phyloP scores from a whole-genome alignment of 2,329 filamentous ascomycete species.

The Chalaropsis thielavioides region DNA sequence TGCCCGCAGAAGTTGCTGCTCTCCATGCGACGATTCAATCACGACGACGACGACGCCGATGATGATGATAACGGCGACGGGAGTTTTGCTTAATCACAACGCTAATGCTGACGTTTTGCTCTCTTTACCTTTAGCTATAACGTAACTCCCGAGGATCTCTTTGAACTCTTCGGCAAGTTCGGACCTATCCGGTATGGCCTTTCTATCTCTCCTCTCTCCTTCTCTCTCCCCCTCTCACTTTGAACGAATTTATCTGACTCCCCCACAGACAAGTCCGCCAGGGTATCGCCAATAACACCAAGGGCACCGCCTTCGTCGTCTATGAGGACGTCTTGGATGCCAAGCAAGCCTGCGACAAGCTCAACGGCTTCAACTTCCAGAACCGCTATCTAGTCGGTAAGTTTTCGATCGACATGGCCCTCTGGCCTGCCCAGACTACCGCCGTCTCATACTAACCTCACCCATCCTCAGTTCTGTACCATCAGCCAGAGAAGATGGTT shows the following conservation, averaged over 20 bases:
- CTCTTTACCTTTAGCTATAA: slow-evolving; percentile 58
- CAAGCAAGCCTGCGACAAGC: slow-evolving; percentile 96
- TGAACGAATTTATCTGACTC: neutral
- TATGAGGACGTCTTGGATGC: slow-evolving; percentile 99
- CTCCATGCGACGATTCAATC: neutral
- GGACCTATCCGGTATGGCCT: slow-evolving; percentile 61
- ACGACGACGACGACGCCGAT: neutral
- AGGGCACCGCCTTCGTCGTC: slow-evolving; percentile 96
- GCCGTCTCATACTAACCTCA: neutral
- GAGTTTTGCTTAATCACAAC: neutral
- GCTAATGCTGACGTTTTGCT: neutral
- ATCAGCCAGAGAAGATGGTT: slow-evolving; percentile 52
- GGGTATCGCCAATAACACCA: slow-evolving; percentile 92
- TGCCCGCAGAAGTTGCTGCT: neutral
- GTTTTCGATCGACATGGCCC: slow-evolving; percentile 28
- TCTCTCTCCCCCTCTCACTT: too few relatives aligned
- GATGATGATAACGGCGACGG: neutral
- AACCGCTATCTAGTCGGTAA: slow-evolving; percentile 95
- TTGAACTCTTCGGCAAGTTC: slow-evolving; percentile 97
- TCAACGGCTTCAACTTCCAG: slow-evolving; percentile 99
- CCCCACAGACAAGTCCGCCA: slow-evolving; percentile 79
- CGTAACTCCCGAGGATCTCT: slow-evolving; percentile 94
- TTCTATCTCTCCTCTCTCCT: slow-evolving; percentile 33
- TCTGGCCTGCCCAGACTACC: neutral
- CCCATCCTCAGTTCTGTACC: slow-evolving; percentile 39